Percentiles rank a stretch among this genome's conserved stretches.
Conservation (phyloP, 1,284 basidiomycete genomes). For the Ceratobasidium sp. region DNA sequence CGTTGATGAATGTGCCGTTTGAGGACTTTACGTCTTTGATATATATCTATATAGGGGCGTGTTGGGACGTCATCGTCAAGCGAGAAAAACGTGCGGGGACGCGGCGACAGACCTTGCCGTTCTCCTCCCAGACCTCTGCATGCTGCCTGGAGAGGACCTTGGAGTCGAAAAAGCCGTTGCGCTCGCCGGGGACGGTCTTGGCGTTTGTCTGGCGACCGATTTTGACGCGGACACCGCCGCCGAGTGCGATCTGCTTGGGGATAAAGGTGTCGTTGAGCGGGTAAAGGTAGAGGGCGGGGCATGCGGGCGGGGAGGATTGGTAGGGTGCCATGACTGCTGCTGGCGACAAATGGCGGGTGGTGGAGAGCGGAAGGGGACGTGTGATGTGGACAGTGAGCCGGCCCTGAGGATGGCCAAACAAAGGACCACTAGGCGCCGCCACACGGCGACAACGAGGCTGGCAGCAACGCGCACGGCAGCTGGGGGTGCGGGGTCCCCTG, state of each 20-base stretch:
- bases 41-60: slow-evolving; percentile 69
- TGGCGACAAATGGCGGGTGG: slow-evolving; percentile 1
- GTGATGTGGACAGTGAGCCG: slow-evolving; percentile 22
- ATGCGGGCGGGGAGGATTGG: slow-evolving; percentile 47
- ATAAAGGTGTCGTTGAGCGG: slow-evolving; percentile 96
- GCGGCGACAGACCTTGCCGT: slow-evolving; percentile 69
- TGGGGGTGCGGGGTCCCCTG: background rate
- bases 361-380: slow-evolving; percentile 15
- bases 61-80: slow-evolving; percentile 26
- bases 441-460: slow-evolving; percentile 16
- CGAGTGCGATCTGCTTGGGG: slow-evolving; percentile 93
- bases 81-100: background rate
- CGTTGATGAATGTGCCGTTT: slow-evolving; percentile 98
- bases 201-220: slow-evolving; percentile 98
- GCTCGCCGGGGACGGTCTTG: slow-evolving; percentile 92
- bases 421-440: background rate
- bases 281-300: slow-evolving; percentile 87
- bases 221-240: slow-evolving; percentile 78
- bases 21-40: slow-evolving; percentile 99
- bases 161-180: slow-evolving; percentile 97
- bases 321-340: slow-evolving; percentile 22
- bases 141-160: slow-evolving; percentile 96
- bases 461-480: background rate
- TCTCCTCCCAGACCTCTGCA: slow-evolving; percentile 97
- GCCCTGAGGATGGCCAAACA: slow-evolving; percentile 19